Conservation (phyloP, 345 rosid species). For the Passiflora organensis region DNA sequence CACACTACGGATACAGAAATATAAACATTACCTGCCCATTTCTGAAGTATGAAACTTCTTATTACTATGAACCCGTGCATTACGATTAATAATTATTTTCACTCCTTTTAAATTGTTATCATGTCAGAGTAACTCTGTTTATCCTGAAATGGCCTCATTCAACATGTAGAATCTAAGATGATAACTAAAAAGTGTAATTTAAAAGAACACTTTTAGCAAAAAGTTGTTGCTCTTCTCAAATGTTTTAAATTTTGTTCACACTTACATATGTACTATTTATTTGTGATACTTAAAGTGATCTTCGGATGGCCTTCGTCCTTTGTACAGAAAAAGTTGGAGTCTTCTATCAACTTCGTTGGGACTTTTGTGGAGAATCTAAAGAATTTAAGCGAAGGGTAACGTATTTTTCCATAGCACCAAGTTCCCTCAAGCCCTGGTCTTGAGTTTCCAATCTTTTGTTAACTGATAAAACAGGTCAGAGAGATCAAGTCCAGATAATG, state of each 20-base stretch:
- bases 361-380: conserved; percentile 87
- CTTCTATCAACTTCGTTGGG: conserved; percentile 58
- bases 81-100: no score
- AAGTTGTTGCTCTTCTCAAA: no score
- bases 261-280: not conserved
- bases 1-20: no score
- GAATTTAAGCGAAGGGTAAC: conserved; percentile 63
- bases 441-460: conserved; percentile 1
- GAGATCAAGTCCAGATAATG: conserved; percentile 36
- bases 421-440: conserved; percentile 16
- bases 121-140: no score
- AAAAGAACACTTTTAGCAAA: no score
- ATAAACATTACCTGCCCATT: no score
- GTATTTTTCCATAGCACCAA: conserved; percentile 4
- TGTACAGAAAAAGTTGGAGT: conserved; percentile 74
- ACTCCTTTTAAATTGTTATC: no score
- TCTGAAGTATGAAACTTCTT: no score
- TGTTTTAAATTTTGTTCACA: not conserved
- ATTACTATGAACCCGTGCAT: no score
- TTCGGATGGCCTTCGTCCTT: conserved; percentile 7
- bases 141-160: no score
- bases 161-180: no score
- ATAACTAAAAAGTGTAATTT: no score
- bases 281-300: not conserved
- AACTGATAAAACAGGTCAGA: conserved; percentile 49